A percentile compares a stretch with the other conserved stretches of the same genome.
Conservation (phyloP, 352 stramenopile genomes). For the Globisporangium nodosum region DNA sequence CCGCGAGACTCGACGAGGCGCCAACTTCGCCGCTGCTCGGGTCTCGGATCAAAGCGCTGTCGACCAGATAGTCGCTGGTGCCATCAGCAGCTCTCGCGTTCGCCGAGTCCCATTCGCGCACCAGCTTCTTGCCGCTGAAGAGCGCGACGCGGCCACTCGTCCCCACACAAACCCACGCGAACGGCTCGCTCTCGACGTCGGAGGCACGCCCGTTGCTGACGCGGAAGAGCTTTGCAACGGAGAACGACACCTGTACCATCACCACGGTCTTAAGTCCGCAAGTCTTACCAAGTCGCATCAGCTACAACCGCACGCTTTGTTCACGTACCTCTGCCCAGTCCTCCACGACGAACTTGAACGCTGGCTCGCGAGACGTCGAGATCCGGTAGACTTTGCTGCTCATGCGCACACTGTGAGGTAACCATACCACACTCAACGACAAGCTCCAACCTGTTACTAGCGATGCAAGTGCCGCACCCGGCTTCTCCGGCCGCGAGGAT, state of each 20-base stretch:
- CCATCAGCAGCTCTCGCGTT: not conserved
- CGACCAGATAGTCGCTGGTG: constrained; percentile 19
- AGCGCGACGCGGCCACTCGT: constrained; percentile 28
- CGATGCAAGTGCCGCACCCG: constrained; percentile 20
- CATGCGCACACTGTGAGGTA: not conserved
- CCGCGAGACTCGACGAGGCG: constrained; percentile 3
- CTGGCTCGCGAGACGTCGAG: constrained; percentile 19
- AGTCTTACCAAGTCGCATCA: not conserved
- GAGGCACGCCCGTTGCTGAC: constrained; percentile 3
- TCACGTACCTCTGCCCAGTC: constrained; percentile 20
- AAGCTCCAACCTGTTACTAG: not conserved
- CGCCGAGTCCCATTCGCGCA: constrained; percentile 22
- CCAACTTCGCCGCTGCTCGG: not conserved
- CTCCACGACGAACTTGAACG: constrained; percentile 27
- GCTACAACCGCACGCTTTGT: not conserved
- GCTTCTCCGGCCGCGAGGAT: constrained; percentile 40
- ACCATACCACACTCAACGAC: no score
- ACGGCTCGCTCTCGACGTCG: not conserved
- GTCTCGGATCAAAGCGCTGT: constrained; percentile 16
- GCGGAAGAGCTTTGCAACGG: constrained; percentile 27
- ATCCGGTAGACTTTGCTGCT: constrained; percentile 41
- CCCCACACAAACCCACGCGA: constrained; percentile 37
- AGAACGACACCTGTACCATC: constrained; percentile 25
- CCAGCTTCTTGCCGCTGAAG: constrained; percentile 25
- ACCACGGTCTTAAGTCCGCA: not conserved